Evolutionary conservation across 2,329 filamentous ascomycete genomes (phyloP), one percentile per base, ranked within the genome.

Genomic region (Aspergillus vadensis): DNA sequence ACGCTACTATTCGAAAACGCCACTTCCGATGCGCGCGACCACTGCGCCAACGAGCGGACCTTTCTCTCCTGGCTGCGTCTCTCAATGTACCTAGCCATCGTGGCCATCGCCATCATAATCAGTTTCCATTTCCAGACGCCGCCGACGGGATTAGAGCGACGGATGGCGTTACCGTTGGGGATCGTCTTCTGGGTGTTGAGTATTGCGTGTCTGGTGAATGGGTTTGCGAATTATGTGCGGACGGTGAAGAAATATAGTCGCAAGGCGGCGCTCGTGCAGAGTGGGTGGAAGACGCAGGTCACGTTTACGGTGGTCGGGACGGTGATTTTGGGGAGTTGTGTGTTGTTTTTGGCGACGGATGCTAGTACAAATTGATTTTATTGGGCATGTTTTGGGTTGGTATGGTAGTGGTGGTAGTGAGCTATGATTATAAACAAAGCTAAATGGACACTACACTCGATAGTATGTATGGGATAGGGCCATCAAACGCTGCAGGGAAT

Each of bases 61-160:
- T 97, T 97, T 72, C 88, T 98, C 27, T 95, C 94, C 2, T 97
- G 95, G 84, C 86, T 98, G 19, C 88, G 93, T 4, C 85, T 98
- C 2, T 88, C 91, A 32, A 86, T 97, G 68, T 97, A 97, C 79
- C 93, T 98, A 85, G 88, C 92, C 65, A 83, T 99, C 55, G 92
- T 98, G 8, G 87, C 91, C 27, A 86, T 96, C 32, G 94, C 95
- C 54, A 97, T 99, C 67, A 88, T 96, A 9, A 83, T 97, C 54
- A 96, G 91, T 14, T 99, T 99, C 75, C 94, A 99, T 72, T 83
- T 99, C 53, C 93, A 92, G 71, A 81, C 82, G 17, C 78, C 88
- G 68, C 91, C 95, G 0, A 85, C 87, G 0, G 72, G 80, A 0
- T 75, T 91, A 14, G 95, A 99, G 79, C 81, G 86, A 61, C 85